phyloP scores from a whole-genome alignment of 257 asterid species.

The Scutellaria baicalensis region DNA sequence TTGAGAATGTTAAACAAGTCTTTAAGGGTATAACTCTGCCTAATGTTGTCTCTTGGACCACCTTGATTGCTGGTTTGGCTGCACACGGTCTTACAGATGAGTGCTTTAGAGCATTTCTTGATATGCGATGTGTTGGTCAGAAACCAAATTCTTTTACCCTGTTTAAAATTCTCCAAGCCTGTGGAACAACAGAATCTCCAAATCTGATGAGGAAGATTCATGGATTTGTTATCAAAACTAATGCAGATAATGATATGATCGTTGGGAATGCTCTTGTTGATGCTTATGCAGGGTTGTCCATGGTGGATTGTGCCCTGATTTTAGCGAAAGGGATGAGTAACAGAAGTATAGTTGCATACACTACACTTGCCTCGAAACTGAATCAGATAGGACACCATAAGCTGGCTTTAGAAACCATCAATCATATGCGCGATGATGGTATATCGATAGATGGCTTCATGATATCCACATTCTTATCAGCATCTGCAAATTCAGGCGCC shows the following conservation, averaged over 20 bases:
- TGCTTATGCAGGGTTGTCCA: constrained; percentile 27
- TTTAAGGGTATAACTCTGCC: constrained; percentile 11
- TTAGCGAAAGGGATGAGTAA: constrained; percentile 10
- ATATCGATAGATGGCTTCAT: constrained; percentile 18
- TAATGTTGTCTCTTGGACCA: constrained; percentile 24
- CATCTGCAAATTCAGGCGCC: constrained; percentile 20
- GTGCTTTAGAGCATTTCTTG: constrained; percentile 21
- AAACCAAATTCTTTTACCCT: constrained; percentile 30
- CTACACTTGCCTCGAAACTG: constrained; percentile 22
- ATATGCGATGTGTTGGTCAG: constrained; percentile 22
- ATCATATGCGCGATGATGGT: constrained; percentile 10
- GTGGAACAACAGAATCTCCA: constrained; percentile 6
- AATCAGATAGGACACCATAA: constrained; percentile 17
- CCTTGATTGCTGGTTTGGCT: constrained; percentile 28
- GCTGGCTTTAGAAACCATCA: constrained; percentile 15
- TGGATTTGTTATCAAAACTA: constrained; percentile 19
- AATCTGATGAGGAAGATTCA: constrained; percentile 20
- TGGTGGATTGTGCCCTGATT: constrained; percentile 23
- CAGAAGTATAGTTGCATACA: constrained; percentile 16
- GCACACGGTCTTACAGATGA: constrained; percentile 12
- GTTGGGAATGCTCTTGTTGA: constrained; percentile 37
- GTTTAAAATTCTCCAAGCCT: constrained; percentile 15
- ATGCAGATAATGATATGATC: constrained; percentile 10
- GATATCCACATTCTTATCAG: constrained; percentile 29
- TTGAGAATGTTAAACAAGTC: constrained; percentile 14